These are phyloP conservation scores for Tilletia horrida DNA, from an alignment of 1,284 basidiomycete species.

Conservation along the genomic window DNA sequence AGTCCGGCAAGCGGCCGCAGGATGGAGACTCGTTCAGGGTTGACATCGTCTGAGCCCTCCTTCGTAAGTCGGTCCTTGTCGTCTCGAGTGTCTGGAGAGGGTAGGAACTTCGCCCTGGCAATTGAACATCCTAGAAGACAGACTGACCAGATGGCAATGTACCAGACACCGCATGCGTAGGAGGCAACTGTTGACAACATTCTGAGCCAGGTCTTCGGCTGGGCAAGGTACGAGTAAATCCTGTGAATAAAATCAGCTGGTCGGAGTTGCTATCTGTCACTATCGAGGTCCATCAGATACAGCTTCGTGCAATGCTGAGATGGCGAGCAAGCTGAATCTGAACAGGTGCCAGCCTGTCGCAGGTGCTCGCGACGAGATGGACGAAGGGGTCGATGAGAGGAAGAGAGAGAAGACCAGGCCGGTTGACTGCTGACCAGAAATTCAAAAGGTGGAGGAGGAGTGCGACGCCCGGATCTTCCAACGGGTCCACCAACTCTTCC, in stretches of 20 bases:
- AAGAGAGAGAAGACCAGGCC: no score
- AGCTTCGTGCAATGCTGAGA: no score
- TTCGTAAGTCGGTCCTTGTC: conserved; percentile 78
- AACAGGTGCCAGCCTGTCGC: no score
- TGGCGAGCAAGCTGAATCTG: no score
- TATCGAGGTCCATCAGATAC: no score
- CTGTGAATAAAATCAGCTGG: no score
- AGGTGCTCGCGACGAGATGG: no score
- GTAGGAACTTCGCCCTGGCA: conserved; percentile 67
- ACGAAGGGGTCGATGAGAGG: no score
- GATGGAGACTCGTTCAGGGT: conserved; percentile 60
- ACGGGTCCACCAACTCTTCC: background rate
- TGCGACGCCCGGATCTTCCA: background rate
- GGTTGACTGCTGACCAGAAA: no score
- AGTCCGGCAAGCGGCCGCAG: conserved; percentile 50
- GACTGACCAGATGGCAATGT: conserved; percentile 69
- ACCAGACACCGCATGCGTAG: conserved; percentile 67
- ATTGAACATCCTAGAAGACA: conserved; percentile 71
- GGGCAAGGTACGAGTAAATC: no score
- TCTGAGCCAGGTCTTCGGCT: background rate
- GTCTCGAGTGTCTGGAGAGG: conserved; percentile 81
- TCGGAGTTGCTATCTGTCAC: no score
- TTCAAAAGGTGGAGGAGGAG: no score
- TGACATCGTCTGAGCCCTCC: conserved; percentile 69
- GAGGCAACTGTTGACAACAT: conserved; percentile 3